These are phyloP conservation scores for Pseudogymnoascus sp. DNA, from an alignment of 2,329 filamentous ascomycete genomes.

Conservation along the genomic window DNA sequence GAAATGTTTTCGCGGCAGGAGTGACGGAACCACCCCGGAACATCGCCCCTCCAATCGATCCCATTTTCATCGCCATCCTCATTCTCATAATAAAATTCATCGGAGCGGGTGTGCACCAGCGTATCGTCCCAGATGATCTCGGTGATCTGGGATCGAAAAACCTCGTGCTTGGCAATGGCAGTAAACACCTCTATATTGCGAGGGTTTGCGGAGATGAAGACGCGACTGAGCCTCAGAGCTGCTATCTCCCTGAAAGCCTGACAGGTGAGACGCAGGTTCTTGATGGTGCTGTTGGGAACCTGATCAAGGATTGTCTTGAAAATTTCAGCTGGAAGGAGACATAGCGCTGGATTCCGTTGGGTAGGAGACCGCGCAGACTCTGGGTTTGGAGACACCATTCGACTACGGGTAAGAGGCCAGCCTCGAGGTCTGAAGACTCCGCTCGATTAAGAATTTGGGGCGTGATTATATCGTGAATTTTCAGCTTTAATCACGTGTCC, in stretches of 20 bases:
- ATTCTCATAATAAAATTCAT: not conserved
- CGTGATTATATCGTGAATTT: too few species aligned
- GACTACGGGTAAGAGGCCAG: too few species aligned
- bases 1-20: not conserved
- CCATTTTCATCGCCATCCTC: not conserved
- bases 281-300: slow-evolving; percentile 25
- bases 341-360: not conserved
- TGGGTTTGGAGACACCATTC: not conserved
- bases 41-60: not conserved
- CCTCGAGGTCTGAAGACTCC: too few species aligned
- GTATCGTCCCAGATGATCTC: slow-evolving; percentile 37
- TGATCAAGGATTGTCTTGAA: slow-evolving; percentile 10
- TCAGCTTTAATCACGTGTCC: too few species aligned
- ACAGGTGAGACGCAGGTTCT: slow-evolving; percentile 25
- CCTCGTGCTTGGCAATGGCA: slow-evolving; percentile 31
- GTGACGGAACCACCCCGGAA: not conserved
- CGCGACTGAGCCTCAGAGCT: slow-evolving; percentile 28
- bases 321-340: slow-evolving; percentile 13
- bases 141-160: slow-evolving; percentile 26
- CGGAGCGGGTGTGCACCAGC: not conserved
- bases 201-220: slow-evolving; percentile 36
- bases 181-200: slow-evolving; percentile 33
- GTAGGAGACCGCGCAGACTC: not conserved
- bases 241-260: slow-evolving; percentile 13
- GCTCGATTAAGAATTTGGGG: too few species aligned